Evolutionary conservation across 495 filamentous ascomycete genomes (phyloP).

Genomic region (Chaetomium cochliodes): DNA sequence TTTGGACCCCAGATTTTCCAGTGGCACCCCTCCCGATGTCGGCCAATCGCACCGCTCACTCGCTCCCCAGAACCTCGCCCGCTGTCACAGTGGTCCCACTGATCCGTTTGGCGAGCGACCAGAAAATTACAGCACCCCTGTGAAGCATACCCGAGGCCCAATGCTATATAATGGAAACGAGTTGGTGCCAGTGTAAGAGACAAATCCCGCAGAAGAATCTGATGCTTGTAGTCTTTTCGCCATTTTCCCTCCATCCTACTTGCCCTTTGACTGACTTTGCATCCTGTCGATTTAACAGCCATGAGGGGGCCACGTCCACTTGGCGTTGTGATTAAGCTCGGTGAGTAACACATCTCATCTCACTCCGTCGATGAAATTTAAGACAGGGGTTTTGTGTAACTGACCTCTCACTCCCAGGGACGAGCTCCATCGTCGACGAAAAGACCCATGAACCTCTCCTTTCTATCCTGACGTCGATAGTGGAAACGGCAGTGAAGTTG

Average conservation of each 20-base stretch:
- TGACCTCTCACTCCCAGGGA: slow-evolving; percentile 56
- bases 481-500: slow-evolving; percentile 84
- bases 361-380: not conserved
- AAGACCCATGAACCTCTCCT: slow-evolving; percentile 95
- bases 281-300: slow-evolving; percentile 29
- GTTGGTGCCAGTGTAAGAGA: slow-evolving; percentile 29
- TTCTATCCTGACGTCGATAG: slow-evolving; percentile 83
- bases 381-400: slow-evolving; percentile 1
- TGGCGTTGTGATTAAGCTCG: slow-evolving; percentile 91
- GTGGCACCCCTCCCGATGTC: slow-evolving; percentile 25
- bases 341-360: slow-evolving; percentile 52
- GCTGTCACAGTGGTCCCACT: slow-evolving; percentile 17
- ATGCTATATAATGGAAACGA: slow-evolving; percentile 29
- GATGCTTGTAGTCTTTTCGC: not conserved
- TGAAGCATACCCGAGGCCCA: slow-evolving; percentile 5
- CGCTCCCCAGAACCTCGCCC: not conserved
- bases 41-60: slow-evolving; percentile 23
- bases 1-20: slow-evolving; percentile 10
- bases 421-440: slow-evolving; percentile 96
- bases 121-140: slow-evolving; percentile 22
- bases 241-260: not conserved
- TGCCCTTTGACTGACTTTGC: slow-evolving; percentile 10
- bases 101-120: slow-evolving; percentile 18
- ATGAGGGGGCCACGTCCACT: slow-evolving; percentile 56
- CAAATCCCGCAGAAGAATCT: slow-evolving; percentile 15